Base-by-base conservation (phyloP, 2,329 filamentous ascomycete species). In the Paecilomyces variotii region DNA sequence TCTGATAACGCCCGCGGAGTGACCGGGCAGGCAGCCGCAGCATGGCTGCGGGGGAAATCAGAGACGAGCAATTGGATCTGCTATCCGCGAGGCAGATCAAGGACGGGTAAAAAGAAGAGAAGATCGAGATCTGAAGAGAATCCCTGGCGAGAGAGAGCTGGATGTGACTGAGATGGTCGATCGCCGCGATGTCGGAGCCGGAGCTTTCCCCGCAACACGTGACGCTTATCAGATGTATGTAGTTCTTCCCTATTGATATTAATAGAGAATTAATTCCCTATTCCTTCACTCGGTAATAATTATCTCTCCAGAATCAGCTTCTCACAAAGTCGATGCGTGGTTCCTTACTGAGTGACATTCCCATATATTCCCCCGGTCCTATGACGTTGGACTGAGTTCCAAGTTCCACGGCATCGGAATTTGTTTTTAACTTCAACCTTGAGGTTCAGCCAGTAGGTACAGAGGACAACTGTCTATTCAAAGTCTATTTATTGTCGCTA, bases 11-110 rank as follows among this genome's bases (percentile, higher is more conserved):
- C 27, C 62, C 50, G 60, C 63, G 65, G 63, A 64, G 62, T 56
- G 60, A 59, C 60, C 71, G 67, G 39, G 67, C 51, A 59, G 65
- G 67, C 67, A 67, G 65, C 65, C 68, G 64, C 64, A 69, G 68
- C 71, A 74, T 74, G 65, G 59, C 65, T 58, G 60, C 56, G 58
- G 57, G 39, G 67, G 67, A 59, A 59, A 49, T 34, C n/a, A 26
- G 19, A 55, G 32, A 28, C 19, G 28, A 28, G 52, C 30, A 27
- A 52, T 52, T 30, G 24, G 11, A 3, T 27, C 26, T 39, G n/a
- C 55, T 26, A 54, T 49, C 53, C 56, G 28, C 12, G 25, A 34
- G 35, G 11, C 45, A 28, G 53, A 7, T 19, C 50, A 53, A 27
- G 11, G 19, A 34, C 51, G n/a, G 35, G 49, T 12, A 28, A 19